Conservation (phyloP, 2,329 filamentous ascomycete species). For the Fusarium guadeloupense region DNA sequence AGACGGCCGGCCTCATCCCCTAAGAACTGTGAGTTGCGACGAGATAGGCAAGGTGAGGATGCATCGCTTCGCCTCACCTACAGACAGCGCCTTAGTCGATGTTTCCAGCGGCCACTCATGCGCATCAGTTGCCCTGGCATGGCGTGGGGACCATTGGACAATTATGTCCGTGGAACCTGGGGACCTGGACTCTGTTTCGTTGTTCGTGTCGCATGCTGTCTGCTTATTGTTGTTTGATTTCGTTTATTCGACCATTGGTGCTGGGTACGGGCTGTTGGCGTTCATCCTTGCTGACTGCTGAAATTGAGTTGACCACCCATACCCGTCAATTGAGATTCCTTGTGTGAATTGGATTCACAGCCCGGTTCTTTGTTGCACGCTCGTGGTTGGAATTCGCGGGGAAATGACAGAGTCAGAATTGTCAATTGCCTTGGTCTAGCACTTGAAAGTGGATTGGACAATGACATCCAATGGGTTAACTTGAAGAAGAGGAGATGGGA, state of each 20-base stretch:
- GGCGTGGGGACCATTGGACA: slow-evolving; percentile 1
- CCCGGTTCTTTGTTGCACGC: slow-evolving; percentile 20
- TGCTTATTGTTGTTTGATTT: slow-evolving; percentile 3
- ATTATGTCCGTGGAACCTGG: slow-evolving; percentile 17
- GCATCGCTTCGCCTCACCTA: slow-evolving; percentile 22
- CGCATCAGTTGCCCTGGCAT: slow-evolving; percentile 37
- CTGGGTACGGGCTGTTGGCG: slow-evolving; percentile 10
- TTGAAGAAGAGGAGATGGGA: not conserved
- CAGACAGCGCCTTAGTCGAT: not conserved
- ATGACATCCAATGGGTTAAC: not conserved
- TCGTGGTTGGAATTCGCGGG: not conserved
- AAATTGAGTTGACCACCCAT: slow-evolving; percentile 24
- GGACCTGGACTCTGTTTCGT: slow-evolving; percentile 12
- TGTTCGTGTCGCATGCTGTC: slow-evolving; percentile 14
- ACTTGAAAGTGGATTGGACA: not conserved
- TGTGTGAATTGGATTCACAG: slow-evolving; percentile 24
- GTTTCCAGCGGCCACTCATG: slow-evolving; percentile 35
- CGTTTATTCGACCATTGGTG: slow-evolving; percentile 3
- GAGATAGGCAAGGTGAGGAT: slow-evolving; percentile 17
- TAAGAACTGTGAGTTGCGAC: slow-evolving; percentile 4
- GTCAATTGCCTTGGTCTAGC: slow-evolving; percentile 3
- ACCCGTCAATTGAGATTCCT: slow-evolving; percentile 9
- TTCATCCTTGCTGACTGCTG: not conserved
- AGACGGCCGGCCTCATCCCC: slow-evolving; percentile 17
- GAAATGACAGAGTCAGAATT: slow-evolving; percentile 1